These are phyloP conservation scores for Stylonectria norvegica DNA, from an alignment of 2,329 filamentous ascomycete species.

Conservation along the genomic window DNA sequence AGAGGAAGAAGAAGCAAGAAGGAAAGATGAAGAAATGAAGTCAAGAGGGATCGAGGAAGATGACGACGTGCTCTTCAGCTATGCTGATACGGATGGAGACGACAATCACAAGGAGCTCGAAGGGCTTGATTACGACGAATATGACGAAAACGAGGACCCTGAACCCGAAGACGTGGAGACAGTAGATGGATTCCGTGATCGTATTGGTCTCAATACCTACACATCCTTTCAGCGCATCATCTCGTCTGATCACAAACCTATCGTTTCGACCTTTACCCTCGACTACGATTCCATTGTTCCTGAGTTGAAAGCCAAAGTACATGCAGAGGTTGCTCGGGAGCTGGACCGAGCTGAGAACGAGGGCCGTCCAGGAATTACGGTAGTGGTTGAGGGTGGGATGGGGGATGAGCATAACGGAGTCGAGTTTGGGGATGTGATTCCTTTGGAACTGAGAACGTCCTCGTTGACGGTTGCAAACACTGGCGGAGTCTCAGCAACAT, in stretches of 20 bases:
- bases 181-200: constrained; percentile 55
- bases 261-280: constrained; percentile 77
- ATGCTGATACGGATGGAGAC: constrained; percentile 71
- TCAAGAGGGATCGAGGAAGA: constrained; percentile 75
- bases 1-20: constrained; percentile 64
- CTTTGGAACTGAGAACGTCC: constrained; percentile 61
- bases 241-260: constrained; percentile 93
- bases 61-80: constrained; percentile 83
- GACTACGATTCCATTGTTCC: constrained; percentile 85
- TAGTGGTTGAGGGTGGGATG: constrained; percentile 66
- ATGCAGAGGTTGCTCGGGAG: constrained; percentile 82
- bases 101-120: constrained; percentile 32
- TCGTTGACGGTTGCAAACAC: constrained; percentile 89
- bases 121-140: constrained; percentile 54
- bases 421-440: constrained; percentile 74
- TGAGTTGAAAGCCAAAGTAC: constrained; percentile 76
- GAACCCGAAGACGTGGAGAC: constrained; percentile 50
- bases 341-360: constrained; percentile 92
- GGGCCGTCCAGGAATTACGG: constrained; percentile 73
- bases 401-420: constrained; percentile 54
- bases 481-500: constrained; percentile 72
- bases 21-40: constrained; percentile 82
- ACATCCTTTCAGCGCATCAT: constrained; percentile 83
- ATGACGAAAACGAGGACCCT: constrained; percentile 46
- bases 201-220: constrained; percentile 63